These are phyloP conservation scores for Trichoderma sp. DNA, from an alignment of 2,329 filamentous ascomycete genomes.

Conservation along the genomic window DNA sequence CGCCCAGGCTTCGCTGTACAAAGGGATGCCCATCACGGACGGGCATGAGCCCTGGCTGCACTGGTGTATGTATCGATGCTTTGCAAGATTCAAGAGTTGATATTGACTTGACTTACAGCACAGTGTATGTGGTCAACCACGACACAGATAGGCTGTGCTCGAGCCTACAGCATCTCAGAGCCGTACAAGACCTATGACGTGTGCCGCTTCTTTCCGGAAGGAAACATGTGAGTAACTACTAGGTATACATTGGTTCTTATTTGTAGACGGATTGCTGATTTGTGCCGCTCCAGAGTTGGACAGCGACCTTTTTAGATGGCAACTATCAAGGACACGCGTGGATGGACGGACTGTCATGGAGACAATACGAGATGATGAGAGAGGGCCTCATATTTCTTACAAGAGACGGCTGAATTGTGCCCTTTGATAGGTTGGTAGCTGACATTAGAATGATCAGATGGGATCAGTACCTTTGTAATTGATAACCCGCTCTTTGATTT, in stretches of 20 bases:
- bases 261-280: neutral
- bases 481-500: neutral
- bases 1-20: constrained; percentile 31
- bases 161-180: constrained; percentile 32
- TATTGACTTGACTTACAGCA: constrained; percentile 25
- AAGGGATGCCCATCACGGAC: constrained; percentile 32
- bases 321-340: no score
- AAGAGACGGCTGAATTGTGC: no score
- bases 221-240: constrained; percentile 36
- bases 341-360: neutral
- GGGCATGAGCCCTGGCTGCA: constrained; percentile 38
- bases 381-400: neutral
- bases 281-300: constrained; percentile 27
- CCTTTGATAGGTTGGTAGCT: neutral
- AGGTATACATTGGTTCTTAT: rapidly evolving
- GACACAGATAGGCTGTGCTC: constrained; percentile 36
- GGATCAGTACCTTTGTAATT: neutral
- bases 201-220: constrained; percentile 36
- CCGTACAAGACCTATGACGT: constrained; percentile 36
- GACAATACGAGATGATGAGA: neutral
- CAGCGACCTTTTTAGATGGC: constrained; percentile 27
- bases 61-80: constrained; percentile 32
- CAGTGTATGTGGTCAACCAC: constrained; percentile 38
- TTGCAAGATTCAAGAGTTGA: neutral
- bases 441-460: no score